These are phyloP conservation scores for Euphorbia tirucalli DNA, from an alignment of 345 rosid genomes.

Conservation along the genomic window DNA sequence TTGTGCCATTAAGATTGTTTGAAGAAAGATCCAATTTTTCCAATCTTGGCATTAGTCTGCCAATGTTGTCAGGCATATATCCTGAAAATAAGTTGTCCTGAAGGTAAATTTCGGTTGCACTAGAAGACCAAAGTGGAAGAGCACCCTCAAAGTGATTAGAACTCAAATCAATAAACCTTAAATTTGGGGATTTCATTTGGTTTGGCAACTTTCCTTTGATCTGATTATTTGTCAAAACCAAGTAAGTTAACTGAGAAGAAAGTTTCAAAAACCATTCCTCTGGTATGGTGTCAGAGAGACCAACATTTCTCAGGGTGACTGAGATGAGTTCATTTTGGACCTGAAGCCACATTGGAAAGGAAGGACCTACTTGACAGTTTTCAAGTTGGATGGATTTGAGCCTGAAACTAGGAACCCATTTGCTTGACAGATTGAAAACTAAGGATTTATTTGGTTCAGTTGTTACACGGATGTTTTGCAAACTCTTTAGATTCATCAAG, in stretches of 20 bases:
- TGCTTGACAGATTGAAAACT: background rate
- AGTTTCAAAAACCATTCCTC: slow-evolving; percentile 18
- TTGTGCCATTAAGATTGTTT: slow-evolving; percentile 22
- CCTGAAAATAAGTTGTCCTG: slow-evolving; percentile 55
- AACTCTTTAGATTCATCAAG: slow-evolving; percentile 17
- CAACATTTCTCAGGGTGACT: slow-evolving; percentile 13
- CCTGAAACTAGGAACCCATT: slow-evolving; percentile 20
- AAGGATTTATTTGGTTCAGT: background rate
- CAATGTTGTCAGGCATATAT: slow-evolving; percentile 7
- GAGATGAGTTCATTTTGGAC: slow-evolving; percentile 12
- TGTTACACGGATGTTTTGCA: slow-evolving; percentile 6
- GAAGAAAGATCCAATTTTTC: slow-evolving; percentile 20
- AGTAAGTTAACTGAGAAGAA: slow-evolving; percentile 7
- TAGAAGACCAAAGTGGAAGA: slow-evolving; percentile 47
- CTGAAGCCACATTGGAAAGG: slow-evolving; percentile 23
- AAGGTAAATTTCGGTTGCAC: slow-evolving; percentile 41
- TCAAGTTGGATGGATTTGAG: slow-evolving; percentile 14
- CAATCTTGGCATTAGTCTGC: slow-evolving; percentile 1
- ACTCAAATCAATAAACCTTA: slow-evolving; percentile 24
- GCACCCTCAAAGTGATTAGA: slow-evolving; percentile 48
- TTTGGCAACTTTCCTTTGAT: slow-evolving; percentile 23
- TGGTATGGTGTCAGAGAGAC: slow-evolving; percentile 21
- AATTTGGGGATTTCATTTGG: slow-evolving; percentile 1
- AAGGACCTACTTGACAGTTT: slow-evolving; percentile 17
- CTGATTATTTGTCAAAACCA: slow-evolving; percentile 18